A percentile compares a stretch with the other conserved stretches of the same genome.
Conservation (phyloP, 805 yeast species). For the Hanseniaspora valbyensis region DNA sequence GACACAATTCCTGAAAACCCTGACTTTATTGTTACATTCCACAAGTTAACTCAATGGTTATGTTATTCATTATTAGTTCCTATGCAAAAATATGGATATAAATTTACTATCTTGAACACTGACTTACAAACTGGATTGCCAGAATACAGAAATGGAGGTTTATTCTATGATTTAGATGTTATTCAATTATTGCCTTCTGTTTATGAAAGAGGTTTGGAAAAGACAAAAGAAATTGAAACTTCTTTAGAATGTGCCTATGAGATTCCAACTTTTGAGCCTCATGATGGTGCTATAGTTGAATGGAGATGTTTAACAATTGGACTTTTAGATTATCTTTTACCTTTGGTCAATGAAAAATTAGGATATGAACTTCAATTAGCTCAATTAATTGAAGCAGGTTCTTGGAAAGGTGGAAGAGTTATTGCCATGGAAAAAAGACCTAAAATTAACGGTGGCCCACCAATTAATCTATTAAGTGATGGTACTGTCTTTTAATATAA, state of each 20-base stretch:
- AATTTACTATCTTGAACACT: conserved; percentile 32
- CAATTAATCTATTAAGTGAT: conserved; percentile 50
- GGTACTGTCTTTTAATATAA: conserved; percentile 47
- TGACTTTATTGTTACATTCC: conserved; percentile 47
- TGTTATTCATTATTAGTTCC: conserved; percentile 51
- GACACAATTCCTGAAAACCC: conserved; percentile 25
- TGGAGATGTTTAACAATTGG: conserved; percentile 58
- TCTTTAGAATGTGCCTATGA: conserved; percentile 19
- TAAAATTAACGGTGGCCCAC: conserved; percentile 49
- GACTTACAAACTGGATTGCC: conserved; percentile 45
- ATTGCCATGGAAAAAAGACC: conserved; percentile 45
- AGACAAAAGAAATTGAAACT: conserved; percentile 26
- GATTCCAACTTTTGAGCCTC: conserved; percentile 43
- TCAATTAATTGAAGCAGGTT: conserved; percentile 56
- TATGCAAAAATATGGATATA: conserved; percentile 35
- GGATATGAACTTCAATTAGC: conserved; percentile 37
- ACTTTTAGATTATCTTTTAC: conserved; percentile 42
- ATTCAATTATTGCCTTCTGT: conserved; percentile 37
- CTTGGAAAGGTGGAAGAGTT: conserved; percentile 56
- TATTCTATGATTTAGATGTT: conserved; percentile 46
- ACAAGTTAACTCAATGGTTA: conserved; percentile 57
- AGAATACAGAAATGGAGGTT: conserved; percentile 56
- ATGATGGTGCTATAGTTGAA: conserved; percentile 52
- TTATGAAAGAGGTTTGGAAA: conserved; percentile 30
- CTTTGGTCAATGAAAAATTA: conserved; percentile 40